A percentile compares a stretch with the other conserved stretches of the same genome.
phyloP scores from a whole-genome alignment of 2,329 filamentous ascomycete species.

The Acrodontium crateriforme region DNA sequence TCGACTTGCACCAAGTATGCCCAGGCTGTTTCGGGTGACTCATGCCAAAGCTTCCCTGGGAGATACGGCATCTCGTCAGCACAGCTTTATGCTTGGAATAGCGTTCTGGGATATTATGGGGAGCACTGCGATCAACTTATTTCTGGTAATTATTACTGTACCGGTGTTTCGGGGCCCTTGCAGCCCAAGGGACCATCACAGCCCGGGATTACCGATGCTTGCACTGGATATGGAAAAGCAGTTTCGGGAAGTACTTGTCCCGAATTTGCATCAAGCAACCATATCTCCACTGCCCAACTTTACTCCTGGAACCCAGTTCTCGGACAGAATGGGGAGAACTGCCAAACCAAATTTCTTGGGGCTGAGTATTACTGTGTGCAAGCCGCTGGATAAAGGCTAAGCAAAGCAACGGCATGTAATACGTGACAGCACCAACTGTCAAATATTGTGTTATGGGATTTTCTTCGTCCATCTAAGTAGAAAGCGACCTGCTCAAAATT shows the following conservation, averaged over 20 bases:
- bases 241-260: too few relatives aligned
- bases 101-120: conserved; percentile 7
- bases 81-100: conserved; percentile 17
- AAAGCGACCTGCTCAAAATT: too few relatives aligned
- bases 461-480: too few relatives aligned
- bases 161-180: too few relatives aligned
- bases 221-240: too few relatives aligned
- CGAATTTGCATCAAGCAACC: too few relatives aligned
- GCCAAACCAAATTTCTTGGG: conserved; percentile 5
- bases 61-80: conserved; percentile 8
- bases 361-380: conserved; percentile 8
- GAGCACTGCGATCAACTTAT: conserved; percentile 7
- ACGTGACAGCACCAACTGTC: too few relatives aligned
- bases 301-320: conserved; percentile 9
- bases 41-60: conserved; percentile 5
- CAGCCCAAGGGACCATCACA: too few relatives aligned
- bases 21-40: conserved; percentile 5
- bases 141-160: conserved; percentile 7
- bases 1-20: conserved; percentile 8
- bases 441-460: too few relatives aligned
- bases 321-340: conserved; percentile 8
- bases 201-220: too few relatives aligned
- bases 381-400: too few relatives aligned
- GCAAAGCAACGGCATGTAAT: too few relatives aligned
- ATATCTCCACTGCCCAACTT: conserved; percentile 5